Evolutionary conservation across 2,329 filamentous ascomycete genomes (phyloP), one percentile per base, ranked within the genome.

Genomic region (Leptographium lundbergii): DNA sequence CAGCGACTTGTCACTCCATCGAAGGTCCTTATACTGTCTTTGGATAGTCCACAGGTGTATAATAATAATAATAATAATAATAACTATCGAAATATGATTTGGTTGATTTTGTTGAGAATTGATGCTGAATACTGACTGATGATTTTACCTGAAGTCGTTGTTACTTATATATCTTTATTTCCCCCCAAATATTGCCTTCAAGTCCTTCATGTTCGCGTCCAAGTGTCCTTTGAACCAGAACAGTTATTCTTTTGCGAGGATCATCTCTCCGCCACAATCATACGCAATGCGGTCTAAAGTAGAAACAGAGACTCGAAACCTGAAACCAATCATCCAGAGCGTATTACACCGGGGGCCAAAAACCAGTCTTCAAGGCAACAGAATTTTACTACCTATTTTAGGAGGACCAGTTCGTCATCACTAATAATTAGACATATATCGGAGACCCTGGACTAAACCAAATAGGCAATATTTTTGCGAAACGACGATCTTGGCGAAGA

Each of bases 401-500:
- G 22, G 47, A 14, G 14, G 24, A 27, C 2, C 5, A 27, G 5
- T 29, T 7, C 27, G n/a, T n/a, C n/a, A 48, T 22, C 45, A 32
- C 1, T 14, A 6, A n/a, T 17, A 47, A 47, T 17, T 1, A 47
- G 42, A n/a, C 10, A 36, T 36, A 36, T 29, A 4, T n/a, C n/a
- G n/a, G n/a, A 1, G 29, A 54, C 13, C 22, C 22, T 19, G 9
- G 25, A 19, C 36, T 48, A 56, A 17, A 25, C 54, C 11, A 22
- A 56, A 56, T n/a, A 11, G 42, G 54, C 25, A 56, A 48, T 48
- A 10, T 32, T 56, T 56, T 56, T 56, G 54, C 54, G 54, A 56
- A 25, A 6, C 29, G 24, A 13, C 19, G 27, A 22, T 34, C 52
- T n/a, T 34, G 29, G 6, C 51, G 2, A 6, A 13, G 14, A 39